phyloP scores from a whole-genome alignment of 2,329 filamentous ascomycete genomes.

The Sarocladium brachiariae region DNA sequence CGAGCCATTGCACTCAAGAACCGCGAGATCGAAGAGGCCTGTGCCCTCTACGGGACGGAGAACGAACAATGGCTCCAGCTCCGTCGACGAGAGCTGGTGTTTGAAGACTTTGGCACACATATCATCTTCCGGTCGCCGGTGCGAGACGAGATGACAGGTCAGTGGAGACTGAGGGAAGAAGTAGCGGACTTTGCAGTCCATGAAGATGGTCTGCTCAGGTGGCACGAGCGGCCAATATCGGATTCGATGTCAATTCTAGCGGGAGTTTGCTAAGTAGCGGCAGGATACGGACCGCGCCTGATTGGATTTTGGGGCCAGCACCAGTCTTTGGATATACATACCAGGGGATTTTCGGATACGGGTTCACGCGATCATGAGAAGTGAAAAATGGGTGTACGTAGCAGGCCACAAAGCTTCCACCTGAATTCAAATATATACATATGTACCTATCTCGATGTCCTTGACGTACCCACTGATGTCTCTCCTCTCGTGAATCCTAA shows the following conservation, averaged over 20 bases:
- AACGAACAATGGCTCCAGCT: slow-evolving; percentile 33
- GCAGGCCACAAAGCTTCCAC: too few relatives aligned
- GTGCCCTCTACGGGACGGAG: slow-evolving; percentile 23
- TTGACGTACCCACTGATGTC: too few relatives aligned
- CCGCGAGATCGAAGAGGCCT: slow-evolving; percentile 27
- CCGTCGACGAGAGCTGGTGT: slow-evolving; percentile 29
- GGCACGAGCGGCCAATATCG: slow-evolving; percentile 30
- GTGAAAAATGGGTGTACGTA: too few relatives aligned
- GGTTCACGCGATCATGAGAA: too few relatives aligned
- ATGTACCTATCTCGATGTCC: too few relatives aligned
- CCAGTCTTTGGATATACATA: neutral
- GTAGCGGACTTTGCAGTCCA: slow-evolving; percentile 24
- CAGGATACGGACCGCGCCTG: too few relatives aligned
- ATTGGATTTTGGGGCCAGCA: too few relatives aligned
- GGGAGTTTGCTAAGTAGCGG: slow-evolving; percentile 20
- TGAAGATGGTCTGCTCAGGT: slow-evolving; percentile 24
- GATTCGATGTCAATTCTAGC: slow-evolving; percentile 24
- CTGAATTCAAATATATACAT: too few relatives aligned
- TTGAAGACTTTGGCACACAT: slow-evolving; percentile 29
- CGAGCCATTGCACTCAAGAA: slow-evolving; percentile 32
- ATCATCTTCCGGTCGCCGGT: slow-evolving; percentile 31
- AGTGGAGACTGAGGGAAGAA: slow-evolving; percentile 33
- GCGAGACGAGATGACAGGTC: slow-evolving; percentile 22
- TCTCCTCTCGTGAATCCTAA: too few relatives aligned
- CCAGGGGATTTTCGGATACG: too few relatives aligned